Conservation (phyloP, 345 rosid species). For the Psidium guajava region DNA sequence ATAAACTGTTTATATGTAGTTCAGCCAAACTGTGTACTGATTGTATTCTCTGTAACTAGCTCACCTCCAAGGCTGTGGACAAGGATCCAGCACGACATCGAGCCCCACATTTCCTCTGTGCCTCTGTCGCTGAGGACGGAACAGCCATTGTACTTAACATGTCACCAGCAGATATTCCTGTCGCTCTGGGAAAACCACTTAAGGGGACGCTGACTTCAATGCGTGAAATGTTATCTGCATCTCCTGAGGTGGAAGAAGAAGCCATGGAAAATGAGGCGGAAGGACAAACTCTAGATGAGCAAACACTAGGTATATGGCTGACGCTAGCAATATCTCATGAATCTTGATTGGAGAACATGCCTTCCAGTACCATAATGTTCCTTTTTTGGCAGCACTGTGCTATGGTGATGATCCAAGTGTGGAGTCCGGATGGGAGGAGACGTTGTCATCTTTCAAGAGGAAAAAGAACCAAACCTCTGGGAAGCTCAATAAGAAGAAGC, state of each 20-base stretch:
- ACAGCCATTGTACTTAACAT: conserved; percentile 34
- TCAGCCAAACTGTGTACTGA: not conserved
- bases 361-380: not conserved
- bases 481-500: conserved; percentile 7
- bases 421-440: conserved; percentile 34
- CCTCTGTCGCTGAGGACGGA: conserved; percentile 41
- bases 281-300: conserved; percentile 9
- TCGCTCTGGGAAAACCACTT: conserved; percentile 35
- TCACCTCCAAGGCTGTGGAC: conserved; percentile 59
- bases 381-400: conserved; percentile 33
- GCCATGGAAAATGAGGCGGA: conserved; percentile 2
- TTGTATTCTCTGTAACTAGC: conserved; percentile 23
- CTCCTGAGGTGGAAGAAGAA: not conserved
- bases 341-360: not conserved
- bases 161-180: conserved; percentile 29
- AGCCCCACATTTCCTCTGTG: conserved; percentile 57
- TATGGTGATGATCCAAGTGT: conserved; percentile 22
- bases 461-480: conserved; percentile 18
- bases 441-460: conserved; percentile 7
- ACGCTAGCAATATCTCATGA: not conserved
- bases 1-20: not conserved
- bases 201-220: conserved; percentile 22
- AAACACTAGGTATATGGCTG: conserved; percentile 15
- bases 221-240: conserved; percentile 4
- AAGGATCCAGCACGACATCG: conserved; percentile 59